These are phyloP conservation scores for Terfezia claveryi DNA, from an alignment of 495 filamentous ascomycete genomes.

Conservation along the genomic window DNA sequence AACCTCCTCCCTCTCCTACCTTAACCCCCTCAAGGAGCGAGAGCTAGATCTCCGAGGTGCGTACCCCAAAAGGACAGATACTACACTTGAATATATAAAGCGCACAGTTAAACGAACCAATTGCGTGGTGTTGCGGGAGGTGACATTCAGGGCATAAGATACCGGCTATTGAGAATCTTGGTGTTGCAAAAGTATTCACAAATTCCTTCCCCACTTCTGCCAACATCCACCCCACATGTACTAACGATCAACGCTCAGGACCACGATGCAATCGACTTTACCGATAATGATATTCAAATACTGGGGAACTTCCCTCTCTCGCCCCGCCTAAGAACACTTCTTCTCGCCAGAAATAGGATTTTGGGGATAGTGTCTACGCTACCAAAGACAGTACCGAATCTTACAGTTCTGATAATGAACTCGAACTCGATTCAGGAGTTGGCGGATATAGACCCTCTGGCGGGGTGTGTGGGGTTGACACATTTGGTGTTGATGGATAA, in stretches of 20 bases:
- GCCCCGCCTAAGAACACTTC: conserved; percentile 62
- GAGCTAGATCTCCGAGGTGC: conserved; percentile 99
- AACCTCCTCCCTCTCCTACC: conserved; percentile 75
- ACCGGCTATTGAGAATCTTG: conserved; percentile 91
- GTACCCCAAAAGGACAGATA: conserved; percentile 90
- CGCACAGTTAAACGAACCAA: conserved; percentile 18
- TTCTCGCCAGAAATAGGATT: conserved; percentile 77
- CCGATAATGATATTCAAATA: conserved; percentile 84
- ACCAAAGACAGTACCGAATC: conserved; percentile 48
- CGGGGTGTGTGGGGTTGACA: conserved; percentile 42
- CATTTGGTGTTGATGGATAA: conserved; percentile 71
- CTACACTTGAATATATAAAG: conserved; percentile 50
- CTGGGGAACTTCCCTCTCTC: conserved; percentile 89
- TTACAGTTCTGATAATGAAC: conserved; percentile 57
- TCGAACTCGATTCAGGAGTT: conserved; percentile 55
- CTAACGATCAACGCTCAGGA: conserved; percentile 22
- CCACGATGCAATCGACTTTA: conserved; percentile 91
- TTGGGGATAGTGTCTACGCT: conserved; percentile 53
- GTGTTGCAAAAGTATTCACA: conserved; percentile 62
- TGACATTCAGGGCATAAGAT: conserved; percentile 81
- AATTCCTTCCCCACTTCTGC: conserved; percentile 1
- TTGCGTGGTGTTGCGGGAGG: conserved; percentile 35
- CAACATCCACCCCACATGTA: background rate
- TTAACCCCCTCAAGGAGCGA: conserved; percentile 91
- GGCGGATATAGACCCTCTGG: conserved; percentile 69